Evolutionary conservation across 73 alveolate species (phyloP), one percentile per base, ranked within the genome.

Genomic region (Paramecium sonneborni): DNA sequence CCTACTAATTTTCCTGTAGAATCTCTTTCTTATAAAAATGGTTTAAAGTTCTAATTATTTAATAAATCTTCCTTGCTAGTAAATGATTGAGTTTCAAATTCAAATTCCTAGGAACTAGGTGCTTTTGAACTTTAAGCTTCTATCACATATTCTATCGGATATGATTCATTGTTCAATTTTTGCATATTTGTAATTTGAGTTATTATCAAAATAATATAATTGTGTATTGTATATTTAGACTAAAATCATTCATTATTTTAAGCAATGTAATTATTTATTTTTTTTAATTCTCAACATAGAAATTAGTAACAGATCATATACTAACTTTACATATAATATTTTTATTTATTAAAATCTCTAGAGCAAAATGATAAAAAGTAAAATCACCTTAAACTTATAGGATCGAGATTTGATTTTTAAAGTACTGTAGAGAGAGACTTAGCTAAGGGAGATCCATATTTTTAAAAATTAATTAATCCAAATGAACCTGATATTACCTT

Each of bases 11-110:
- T 79, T 20, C 90, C 90, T 24, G 90, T 79, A 14, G 90, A 79
- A 43, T 46, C 90, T 79, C 90, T 79, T 79, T 79, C 90, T n/a
- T 79, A 30, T 34, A 30, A 41, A 46, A 79, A 79, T 79, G 90
- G 76, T 24, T 79, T 79, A 34, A 79, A 79, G 12, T 79, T 72
- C 44, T 72, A 46, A 44, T 79, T 39, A 23, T 23, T 30, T 11
- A 44, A 20, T 26, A 41, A 28, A 41, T 79, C 90, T 26, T 44
- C 90, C 24, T 79, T 79, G 44, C 90, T 79, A 41, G 90, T 79
- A 34, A 79, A 79, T 9, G 90, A 79, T 46, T 79, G n/a, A 3
- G 90, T 79, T 46, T 79, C 90, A 23, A 30, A 79, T 20, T 79
- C 90, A 10, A 79, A 30, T 43, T 79, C 90, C 30, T 79, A 12